Conservation (phyloP, 2,329 filamentous ascomycete genomes). For the Cucurbitaria berberidis region DNA sequence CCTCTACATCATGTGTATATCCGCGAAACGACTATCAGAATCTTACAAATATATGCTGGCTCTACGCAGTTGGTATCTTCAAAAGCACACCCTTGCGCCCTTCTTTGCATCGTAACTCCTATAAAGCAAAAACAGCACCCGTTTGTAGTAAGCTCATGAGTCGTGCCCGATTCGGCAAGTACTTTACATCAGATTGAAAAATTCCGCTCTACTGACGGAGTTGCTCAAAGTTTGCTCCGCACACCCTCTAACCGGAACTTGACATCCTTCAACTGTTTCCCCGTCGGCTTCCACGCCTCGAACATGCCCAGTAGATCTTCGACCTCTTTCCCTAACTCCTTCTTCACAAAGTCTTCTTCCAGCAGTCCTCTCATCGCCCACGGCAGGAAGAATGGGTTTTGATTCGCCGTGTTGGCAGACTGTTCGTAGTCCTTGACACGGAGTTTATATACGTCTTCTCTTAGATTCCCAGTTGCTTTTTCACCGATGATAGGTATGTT, state of each 20-base stretch:
- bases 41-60: conserved; percentile 1
- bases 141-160: background rate
- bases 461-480: conserved; percentile 19
- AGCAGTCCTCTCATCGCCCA: conserved; percentile 95
- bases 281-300: conserved; percentile 89
- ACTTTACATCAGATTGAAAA: background rate
- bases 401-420: conserved; percentile 41
- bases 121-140: background rate
- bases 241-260: conserved; percentile 94
- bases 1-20: background rate
- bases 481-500: conserved; percentile 40
- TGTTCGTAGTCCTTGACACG: conserved; percentile 43
- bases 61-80: conserved; percentile 1
- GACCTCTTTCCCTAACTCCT: conserved; percentile 77
- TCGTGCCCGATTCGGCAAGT: background rate
- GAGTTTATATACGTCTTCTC: conserved; percentile 32
- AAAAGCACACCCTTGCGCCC: background rate
- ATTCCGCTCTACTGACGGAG: background rate
- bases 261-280: conserved; percentile 92
- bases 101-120: background rate
- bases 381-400: conserved; percentile 89
- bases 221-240: conserved; percentile 72
- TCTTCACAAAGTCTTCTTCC: conserved; percentile 89
- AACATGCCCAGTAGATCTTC: conserved; percentile 82
- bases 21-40: background rate